These are phyloP conservation scores for Calonectria hawksworthii DNA, from an alignment of 2,329 filamentous ascomycete genomes.

Conservation along the genomic window DNA sequence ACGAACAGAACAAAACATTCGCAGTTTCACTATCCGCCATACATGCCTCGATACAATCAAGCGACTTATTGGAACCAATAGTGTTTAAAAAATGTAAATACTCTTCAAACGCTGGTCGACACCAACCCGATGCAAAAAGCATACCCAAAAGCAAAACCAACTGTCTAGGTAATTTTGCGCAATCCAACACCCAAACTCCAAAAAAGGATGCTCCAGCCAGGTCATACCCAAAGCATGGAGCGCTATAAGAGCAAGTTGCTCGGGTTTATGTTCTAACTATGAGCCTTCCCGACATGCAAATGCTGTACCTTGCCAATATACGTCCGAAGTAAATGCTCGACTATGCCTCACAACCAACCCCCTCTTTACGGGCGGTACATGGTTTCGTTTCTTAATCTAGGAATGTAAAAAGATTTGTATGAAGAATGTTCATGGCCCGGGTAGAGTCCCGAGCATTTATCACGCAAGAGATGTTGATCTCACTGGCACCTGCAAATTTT, in stretches of 20 bases:
- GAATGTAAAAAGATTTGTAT: slow-evolving; percentile 97
- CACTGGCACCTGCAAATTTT: slow-evolving; percentile 82
- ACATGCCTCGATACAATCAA: neutral
- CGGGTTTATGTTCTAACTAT: slow-evolving; percentile 21
- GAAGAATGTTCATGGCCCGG: slow-evolving; percentile 93
- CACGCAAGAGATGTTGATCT: slow-evolving; percentile 99
- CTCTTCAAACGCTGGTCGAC: neutral
- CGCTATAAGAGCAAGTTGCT: neutral
- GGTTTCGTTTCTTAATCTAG: slow-evolving; percentile 70
- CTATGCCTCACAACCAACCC: neutral
- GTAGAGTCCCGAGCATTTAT: slow-evolving; percentile 93
- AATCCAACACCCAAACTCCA: slow-evolving; percentile 33
- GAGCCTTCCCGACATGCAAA: slow-evolving; percentile 29
- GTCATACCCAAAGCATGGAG: neutral
- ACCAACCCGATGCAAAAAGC: neutral
- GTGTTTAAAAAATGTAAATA: neutral
- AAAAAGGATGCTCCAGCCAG: slow-evolving; percentile 15
- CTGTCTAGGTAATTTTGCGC: slow-evolving; percentile 32
- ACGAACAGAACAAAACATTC: neutral
- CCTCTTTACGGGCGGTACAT: neutral
- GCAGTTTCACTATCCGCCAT: neutral
- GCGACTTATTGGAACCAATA: neutral
- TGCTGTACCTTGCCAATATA: neutral
- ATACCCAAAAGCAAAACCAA: neutral
- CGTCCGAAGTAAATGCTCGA: neutral